These are phyloP conservation scores for Oxytropis ochrocephala DNA, from an alignment of 306 rosid species.

Conservation along the genomic window DNA sequence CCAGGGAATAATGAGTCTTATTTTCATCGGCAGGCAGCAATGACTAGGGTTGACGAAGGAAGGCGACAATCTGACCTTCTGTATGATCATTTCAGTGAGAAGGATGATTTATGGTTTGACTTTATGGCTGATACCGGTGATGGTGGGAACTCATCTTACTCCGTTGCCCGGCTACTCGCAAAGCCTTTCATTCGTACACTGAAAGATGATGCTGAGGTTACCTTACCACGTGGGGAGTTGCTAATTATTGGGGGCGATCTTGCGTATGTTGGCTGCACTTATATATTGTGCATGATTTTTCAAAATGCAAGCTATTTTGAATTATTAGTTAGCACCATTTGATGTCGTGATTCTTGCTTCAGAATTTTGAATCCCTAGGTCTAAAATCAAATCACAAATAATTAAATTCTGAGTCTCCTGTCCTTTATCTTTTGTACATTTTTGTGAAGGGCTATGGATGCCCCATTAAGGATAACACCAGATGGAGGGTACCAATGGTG, in stretches of 20 bases:
- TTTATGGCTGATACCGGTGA: constrained; percentile 99
- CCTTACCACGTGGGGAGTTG: constrained; percentile 76
- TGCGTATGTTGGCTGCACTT: constrained; percentile 59
- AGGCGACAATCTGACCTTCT: constrained; percentile 54
- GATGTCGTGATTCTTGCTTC: background rate
- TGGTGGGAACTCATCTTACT: constrained; percentile 96
- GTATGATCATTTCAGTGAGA: constrained; percentile 66
- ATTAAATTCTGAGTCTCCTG: background rate
- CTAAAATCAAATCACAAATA: constrained; percentile 8
- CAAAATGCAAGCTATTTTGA: constrained; percentile 2
- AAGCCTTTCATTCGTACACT: constrained; percentile 58
- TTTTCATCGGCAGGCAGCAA: constrained; percentile 78
- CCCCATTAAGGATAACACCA: background rate
- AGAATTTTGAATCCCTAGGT: background rate
- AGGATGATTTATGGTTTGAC: constrained; percentile 91
- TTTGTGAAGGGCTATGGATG: constrained; percentile 9
- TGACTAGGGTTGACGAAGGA: constrained; percentile 67
- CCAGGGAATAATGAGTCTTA: constrained; percentile 9
- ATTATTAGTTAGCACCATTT: constrained; percentile 11
- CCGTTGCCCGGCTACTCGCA: constrained; percentile 87
- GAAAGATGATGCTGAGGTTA: constrained; percentile 45
- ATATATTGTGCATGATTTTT: background rate
- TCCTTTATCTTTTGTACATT: background rate
- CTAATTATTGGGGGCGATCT: constrained; percentile 98
- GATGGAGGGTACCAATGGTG: background rate